Conservation (phyloP, 2,329 filamentous ascomycete genomes). For the Pseudonectria buxi region DNA sequence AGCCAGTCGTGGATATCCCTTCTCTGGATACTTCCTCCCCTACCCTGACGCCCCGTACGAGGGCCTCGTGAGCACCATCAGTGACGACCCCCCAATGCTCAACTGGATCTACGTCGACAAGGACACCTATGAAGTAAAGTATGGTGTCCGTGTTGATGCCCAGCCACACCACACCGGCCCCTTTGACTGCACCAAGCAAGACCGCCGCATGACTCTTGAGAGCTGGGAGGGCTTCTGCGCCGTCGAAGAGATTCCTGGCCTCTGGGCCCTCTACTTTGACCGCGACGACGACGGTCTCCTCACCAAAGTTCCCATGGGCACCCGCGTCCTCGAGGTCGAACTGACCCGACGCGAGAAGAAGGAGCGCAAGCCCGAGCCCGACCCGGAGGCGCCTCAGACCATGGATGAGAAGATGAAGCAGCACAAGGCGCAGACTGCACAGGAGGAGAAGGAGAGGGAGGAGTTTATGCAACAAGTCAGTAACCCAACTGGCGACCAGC, state of each 20-base stretch:
- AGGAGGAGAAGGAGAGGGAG: constrained; percentile 16
- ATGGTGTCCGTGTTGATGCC: constrained; percentile 36
- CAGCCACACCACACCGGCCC: constrained; percentile 40
- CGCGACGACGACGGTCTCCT: constrained; percentile 37
- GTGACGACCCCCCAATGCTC: constrained; percentile 41
- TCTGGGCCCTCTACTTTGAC: constrained; percentile 44
- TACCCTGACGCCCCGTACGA: constrained; percentile 46
- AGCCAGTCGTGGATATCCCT: constrained; percentile 46
- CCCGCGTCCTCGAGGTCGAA: constrained; percentile 49
- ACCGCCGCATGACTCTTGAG: constrained; percentile 42
- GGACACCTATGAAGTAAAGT: constrained; percentile 39
- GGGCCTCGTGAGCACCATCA: constrained; percentile 42
- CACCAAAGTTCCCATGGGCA: constrained; percentile 39
- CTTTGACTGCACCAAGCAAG: constrained; percentile 46
- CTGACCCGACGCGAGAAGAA: constrained; percentile 43
- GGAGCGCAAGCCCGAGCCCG: constrained; percentile 18
- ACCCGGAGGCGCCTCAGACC: constrained; percentile 13
- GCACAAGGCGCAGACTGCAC: constrained; percentile 17
- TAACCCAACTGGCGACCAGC: background rate
- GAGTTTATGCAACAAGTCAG: constrained; percentile 6
- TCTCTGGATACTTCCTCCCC: constrained; percentile 50
- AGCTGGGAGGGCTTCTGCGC: constrained; percentile 45
- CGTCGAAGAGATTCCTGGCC: constrained; percentile 33
- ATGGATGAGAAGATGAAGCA: constrained; percentile 25
- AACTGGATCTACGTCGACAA: constrained; percentile 46